Base-by-base conservation (phyloP, 331 rosid species). In the Acacia concinna region DNA sequence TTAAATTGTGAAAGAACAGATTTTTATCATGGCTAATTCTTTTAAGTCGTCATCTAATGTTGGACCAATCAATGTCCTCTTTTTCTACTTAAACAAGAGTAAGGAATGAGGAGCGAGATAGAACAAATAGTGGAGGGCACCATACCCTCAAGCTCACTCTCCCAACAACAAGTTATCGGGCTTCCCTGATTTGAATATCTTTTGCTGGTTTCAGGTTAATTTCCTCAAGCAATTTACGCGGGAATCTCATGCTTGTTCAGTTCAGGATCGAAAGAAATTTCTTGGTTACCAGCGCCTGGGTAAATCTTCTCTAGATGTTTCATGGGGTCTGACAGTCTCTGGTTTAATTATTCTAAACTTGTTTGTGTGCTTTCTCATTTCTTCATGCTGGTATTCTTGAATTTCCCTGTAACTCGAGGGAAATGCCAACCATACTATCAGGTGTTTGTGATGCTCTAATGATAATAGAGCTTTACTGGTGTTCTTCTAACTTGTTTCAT, bases 231-330 rank as follows among this genome's bases (percentile, higher is more conserved):
- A 85, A 78, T 88, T 95, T 35, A 70, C 91, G 20, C 82, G 77
- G 69, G 97, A 95, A 12, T 87, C 93, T 7, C 83, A 85, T 84
- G 79, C 85, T 47, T 67, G 79, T 65, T 77, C 79, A 63, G 90
- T 82, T 62, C 84, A 77, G 87, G 97, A 90, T 51, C 94, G 92
- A 1, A 92, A 88, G 87, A 91, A 90, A 81, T 82, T 81, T 63
- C 78, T 95, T 71, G 86, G 81, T 75, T 92, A 95, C 89, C 91
- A 89, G 71, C 94, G 90, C 81, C 82, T 95, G 40, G 82, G 99
- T 95, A 88, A 86, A 57, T n/a, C 43, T 69, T 76, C 20, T 56
- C 28, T 37, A 1, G 17, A 41, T 68, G 56, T 62, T 41, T 43
- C 37, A 12, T 41, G 28, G 56, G 13, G 15, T 43, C 14, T 68